Conservation (phyloP, 177 flowering plant species). For the Vitis hybrid region DNA sequence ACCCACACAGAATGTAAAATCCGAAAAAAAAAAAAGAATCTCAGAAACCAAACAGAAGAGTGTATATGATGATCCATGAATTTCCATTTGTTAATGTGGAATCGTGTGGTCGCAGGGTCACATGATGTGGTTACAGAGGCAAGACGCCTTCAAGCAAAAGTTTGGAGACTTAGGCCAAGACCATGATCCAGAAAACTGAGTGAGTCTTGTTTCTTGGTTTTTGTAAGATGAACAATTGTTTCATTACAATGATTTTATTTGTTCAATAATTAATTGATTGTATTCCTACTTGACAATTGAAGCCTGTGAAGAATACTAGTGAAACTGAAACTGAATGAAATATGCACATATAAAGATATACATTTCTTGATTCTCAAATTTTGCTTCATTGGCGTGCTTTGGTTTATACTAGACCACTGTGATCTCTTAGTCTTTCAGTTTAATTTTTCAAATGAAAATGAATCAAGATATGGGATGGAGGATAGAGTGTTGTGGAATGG, state of each 20-base stretch:
- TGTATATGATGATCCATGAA: background rate
- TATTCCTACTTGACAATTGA: background rate
- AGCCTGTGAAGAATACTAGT: background rate
- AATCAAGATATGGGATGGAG: too few relatives aligned
- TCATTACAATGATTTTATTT: background rate
- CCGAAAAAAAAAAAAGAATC: background rate
- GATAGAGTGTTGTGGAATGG: too few relatives aligned
- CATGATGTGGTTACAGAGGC: constrained; percentile 86
- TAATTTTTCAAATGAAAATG: too few relatives aligned
- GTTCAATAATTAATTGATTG: background rate
- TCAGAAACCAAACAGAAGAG: background rate
- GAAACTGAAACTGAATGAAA: background rate
- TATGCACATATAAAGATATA: too few relatives aligned
- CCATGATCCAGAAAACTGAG: constrained; percentile 12
- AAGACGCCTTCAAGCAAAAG: constrained; percentile 81
- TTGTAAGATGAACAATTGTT: background rate
- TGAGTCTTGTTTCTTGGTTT: background rate
- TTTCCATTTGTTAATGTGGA: background rate
- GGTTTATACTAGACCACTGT: too few relatives aligned
- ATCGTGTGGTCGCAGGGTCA: constrained; percentile 54
- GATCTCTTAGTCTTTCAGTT: too few relatives aligned
- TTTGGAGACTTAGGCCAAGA: constrained; percentile 47
- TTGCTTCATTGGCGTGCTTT: too few relatives aligned
- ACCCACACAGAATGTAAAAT: background rate
- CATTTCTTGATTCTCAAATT: too few relatives aligned